Percentiles rank a stretch among this genome's conserved stretches.
phyloP scores from a whole-genome alignment of 208 protist species.

The Crithidia expoeki region DNA sequence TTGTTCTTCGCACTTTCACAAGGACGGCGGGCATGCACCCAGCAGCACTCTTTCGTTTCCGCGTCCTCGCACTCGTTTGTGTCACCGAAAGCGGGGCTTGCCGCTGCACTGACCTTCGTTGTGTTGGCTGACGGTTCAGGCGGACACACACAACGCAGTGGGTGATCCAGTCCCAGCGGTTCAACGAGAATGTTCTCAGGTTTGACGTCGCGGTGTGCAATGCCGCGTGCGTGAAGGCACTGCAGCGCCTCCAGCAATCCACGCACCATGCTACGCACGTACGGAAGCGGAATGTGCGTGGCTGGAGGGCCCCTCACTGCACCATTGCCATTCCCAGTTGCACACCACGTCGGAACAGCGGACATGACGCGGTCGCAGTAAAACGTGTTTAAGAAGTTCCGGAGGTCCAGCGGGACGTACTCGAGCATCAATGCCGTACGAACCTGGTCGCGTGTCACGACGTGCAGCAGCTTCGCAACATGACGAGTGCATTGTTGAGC shows the following conservation, averaged over 20 bases:
- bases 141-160: slow-evolving; percentile 38
- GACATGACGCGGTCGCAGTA: slow-evolving; percentile 34
- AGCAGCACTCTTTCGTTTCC: slow-evolving; percentile 4
- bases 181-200: slow-evolving; percentile 69
- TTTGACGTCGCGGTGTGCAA: slow-evolving; percentile 67
- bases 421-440: slow-evolving; percentile 43
- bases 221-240: slow-evolving; percentile 53
- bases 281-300: slow-evolving; percentile 30
- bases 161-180: slow-evolving; percentile 34
- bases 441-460: slow-evolving; percentile 34
- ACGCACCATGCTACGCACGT: slow-evolving; percentile 31
- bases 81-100: too few relatives aligned
- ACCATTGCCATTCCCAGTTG: not conserved
- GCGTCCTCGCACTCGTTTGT: not conserved
- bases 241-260: slow-evolving; percentile 47
- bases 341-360: slow-evolving; percentile 14
- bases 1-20: too few relatives aligned
- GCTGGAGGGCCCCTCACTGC: not conserved
- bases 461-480: slow-evolving; percentile 36
- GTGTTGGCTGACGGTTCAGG: not conserved
- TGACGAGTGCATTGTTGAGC: slow-evolving; percentile 27
- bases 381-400: slow-evolving; percentile 39
- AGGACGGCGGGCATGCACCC: slow-evolving; percentile 19
- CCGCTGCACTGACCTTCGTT: not conserved
- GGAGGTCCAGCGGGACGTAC: slow-evolving; percentile 44